phyloP scores from a whole-genome alignment of 2,329 filamentous ascomycete genomes.

The Dryadomyces sulphureus region DNA sequence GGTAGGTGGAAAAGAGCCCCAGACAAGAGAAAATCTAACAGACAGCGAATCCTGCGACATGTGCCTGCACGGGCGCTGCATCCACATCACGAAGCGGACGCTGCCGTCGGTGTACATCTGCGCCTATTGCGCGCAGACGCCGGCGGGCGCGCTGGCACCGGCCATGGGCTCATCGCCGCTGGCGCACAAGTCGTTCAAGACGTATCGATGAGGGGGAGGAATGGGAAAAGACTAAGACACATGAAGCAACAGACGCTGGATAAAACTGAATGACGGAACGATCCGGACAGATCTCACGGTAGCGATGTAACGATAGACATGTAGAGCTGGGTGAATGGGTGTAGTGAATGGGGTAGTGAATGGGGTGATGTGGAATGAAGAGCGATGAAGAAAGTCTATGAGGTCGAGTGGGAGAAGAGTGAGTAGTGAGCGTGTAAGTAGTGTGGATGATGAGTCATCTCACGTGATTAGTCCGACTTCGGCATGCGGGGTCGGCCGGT shows the following conservation, averaged over 20 bases:
- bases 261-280: not conserved
- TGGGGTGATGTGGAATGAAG: too few species aligned
- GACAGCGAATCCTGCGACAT: conserved; percentile 48
- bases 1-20: too few species aligned
- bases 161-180: conserved; percentile 23
- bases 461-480: conserved; percentile 9
- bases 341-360: too few species aligned
- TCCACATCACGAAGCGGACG: conserved; percentile 42
- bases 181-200: conserved; percentile 29
- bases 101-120: conserved; percentile 49
- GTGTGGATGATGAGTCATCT: too few species aligned
- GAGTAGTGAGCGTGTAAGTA: too few species aligned
- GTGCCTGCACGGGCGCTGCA: conserved; percentile 49
- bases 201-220: conserved; percentile 31
- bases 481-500: conserved; percentile 7
- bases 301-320: too few species aligned
- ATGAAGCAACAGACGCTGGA: not conserved
- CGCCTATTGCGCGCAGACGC: conserved; percentile 46
- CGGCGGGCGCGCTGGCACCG: conserved; percentile 31
- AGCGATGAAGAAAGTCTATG: too few species aligned
- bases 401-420: not conserved
- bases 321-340: too few species aligned
- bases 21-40: not conserved
- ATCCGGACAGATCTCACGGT: too few species aligned
- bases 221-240: not conserved